Conservation (phyloP, 495 filamentous ascomycete species). For the Physcia stellaris region DNA sequence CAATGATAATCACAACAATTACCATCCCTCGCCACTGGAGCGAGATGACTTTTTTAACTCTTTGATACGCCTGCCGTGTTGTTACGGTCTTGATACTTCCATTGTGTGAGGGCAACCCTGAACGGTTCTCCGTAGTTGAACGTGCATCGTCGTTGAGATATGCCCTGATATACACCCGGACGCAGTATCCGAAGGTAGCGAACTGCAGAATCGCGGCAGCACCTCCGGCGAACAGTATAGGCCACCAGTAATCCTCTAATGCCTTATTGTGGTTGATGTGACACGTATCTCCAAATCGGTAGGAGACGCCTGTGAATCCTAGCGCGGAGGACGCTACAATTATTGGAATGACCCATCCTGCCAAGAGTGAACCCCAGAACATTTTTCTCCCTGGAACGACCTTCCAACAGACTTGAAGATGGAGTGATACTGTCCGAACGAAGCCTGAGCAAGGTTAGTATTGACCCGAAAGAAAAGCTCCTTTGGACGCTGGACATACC, state of each 20-base stretch:
- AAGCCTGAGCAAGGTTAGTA: slow-evolving; percentile 39
- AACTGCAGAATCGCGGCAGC: slow-evolving; percentile 72
- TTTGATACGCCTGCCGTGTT: slow-evolving; percentile 74
- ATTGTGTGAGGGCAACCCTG: slow-evolving; percentile 57
- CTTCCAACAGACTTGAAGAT: slow-evolving; percentile 97
- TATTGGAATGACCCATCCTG: slow-evolving; percentile 73
- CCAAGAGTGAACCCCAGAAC: slow-evolving; percentile 70
- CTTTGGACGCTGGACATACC: slow-evolving; percentile 26
- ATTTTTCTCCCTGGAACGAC: slow-evolving; percentile 75
- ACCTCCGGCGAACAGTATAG: slow-evolving; percentile 65
- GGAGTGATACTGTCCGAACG: slow-evolving; percentile 77
- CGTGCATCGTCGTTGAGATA: slow-evolving; percentile 52
- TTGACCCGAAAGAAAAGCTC: not conserved
- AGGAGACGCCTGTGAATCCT: slow-evolving; percentile 81
- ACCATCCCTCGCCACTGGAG: slow-evolving; percentile 88
- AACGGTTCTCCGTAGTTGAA: slow-evolving; percentile 52
- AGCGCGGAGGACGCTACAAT: slow-evolving; percentile 60
- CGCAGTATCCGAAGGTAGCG: slow-evolving; percentile 78
- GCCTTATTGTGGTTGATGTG: slow-evolving; percentile 81
- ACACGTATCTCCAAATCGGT: slow-evolving; percentile 80
- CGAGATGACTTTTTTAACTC: slow-evolving; percentile 72
- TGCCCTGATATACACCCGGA: slow-evolving; percentile 79
- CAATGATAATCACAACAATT: slow-evolving; percentile 74
- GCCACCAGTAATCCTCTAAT: slow-evolving; percentile 78
- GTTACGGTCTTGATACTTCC: slow-evolving; percentile 71